These are phyloP conservation scores for Cymbopogon citratus DNA, from an alignment of 176 grass and related monocot genomes.

Conservation along the genomic window DNA sequence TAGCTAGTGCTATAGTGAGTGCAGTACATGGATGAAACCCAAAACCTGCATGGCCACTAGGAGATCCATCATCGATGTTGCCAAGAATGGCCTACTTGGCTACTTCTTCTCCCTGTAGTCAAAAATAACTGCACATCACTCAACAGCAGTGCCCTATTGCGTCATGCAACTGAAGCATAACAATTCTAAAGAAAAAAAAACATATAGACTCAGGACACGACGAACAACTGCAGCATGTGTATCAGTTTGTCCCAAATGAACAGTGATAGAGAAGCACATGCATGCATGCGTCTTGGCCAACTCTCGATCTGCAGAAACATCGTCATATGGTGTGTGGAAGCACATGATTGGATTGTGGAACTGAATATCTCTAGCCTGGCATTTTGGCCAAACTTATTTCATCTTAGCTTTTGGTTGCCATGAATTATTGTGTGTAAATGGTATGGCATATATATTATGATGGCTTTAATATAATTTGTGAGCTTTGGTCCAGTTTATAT, in stretches of 20 bases:
- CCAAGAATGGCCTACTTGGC: not conserved
- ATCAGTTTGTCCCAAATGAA: not conserved
- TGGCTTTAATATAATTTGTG: no score
- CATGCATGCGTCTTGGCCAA: not conserved
- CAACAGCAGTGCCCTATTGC: not conserved
- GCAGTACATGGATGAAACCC: conserved; percentile 37
- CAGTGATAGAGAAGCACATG: not conserved
- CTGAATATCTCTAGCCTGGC: no score
- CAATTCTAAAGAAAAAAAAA: not conserved
- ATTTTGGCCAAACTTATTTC: no score
- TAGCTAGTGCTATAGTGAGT: conserved; percentile 23
- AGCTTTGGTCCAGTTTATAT: no score
- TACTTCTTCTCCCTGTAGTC: not conserved
- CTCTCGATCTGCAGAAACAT: not conserved
- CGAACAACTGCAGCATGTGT: not conserved
- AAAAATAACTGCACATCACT: conserved; percentile 9
- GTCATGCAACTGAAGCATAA: conserved; percentile 27
- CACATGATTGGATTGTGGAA: not conserved
- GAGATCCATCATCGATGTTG: not conserved
- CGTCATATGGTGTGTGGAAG: not conserved
- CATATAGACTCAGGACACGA: not conserved
- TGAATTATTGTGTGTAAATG: no score
- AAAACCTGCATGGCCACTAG: conserved; percentile 24
- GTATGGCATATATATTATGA: no score
- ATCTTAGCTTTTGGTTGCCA: no score